Base-by-base conservation (phyloP, 352 stramenopile species). In the Achlya hypogyna region DNA sequence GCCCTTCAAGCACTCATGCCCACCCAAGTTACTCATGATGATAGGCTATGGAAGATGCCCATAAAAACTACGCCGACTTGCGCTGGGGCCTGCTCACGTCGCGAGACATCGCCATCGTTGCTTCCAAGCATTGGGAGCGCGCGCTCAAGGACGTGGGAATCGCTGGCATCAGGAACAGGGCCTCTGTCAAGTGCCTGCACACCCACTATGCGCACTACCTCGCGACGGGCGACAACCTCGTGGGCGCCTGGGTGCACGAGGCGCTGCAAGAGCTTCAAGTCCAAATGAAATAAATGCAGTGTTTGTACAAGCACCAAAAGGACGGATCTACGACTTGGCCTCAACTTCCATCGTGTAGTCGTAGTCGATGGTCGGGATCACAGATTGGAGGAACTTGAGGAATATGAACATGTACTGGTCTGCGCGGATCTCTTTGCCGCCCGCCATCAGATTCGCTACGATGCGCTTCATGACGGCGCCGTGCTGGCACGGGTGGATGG, bases 381-480 rank as follows among this genome's bases (percentile, higher is more conserved):
- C 97, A 69, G 87, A 98, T 75, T 97, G 93, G 35, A 99, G 96
- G 75, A 99, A 99, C 81, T 99, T 99, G 65, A 99, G 86, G 79
- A 99, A 99, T 43, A 99, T 89, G 72, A 99, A 99, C 35, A 99
- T 74, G 73, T 99, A 99, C 81, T 98, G 96, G 75, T 98, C 95
- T 43, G 96, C 92, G 35, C 88, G 87, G 40, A 96, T 87, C 51
- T 82, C 83, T 32, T 72, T 74, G 10, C 73, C 78, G 27, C 71
- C 69, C 56, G 76, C 82, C 35, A 90, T 95, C 32, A 99, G 72
- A 82, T 98, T 98, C 45, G 77, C 77, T 20, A 99, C 81, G 78
- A 99, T 99, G 25, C 91, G 92, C 73, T 98, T 98, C 97, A 99
- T 99, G 31, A 98, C 96, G 45, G 92, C 89, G 23, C 93, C 93